Percentiles rank a stretch among this genome's conserved stretches.
These are phyloP conservation scores for Mycena albidolilacea DNA, from an alignment of 768 basidiomycete species.

Conservation along the genomic window DNA sequence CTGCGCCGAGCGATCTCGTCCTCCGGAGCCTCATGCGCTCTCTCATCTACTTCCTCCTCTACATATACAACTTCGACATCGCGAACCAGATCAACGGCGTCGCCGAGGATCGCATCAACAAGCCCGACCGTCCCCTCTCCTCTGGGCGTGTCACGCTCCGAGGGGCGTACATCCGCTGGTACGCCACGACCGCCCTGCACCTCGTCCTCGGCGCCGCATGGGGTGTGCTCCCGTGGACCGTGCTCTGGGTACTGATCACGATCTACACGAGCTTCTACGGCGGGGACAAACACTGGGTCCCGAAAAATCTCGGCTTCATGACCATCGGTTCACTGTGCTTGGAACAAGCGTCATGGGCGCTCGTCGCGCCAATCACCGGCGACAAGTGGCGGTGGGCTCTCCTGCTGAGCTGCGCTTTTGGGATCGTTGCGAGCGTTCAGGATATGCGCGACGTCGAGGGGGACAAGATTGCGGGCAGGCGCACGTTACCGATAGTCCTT, in stretches of 20 bases:
- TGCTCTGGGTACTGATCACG: conserved; percentile 30
- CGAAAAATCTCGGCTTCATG: conserved; percentile 36
- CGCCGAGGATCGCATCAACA: conserved; percentile 38
- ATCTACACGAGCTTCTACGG: conserved; percentile 31
- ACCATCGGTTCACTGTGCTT: conserved; percentile 27
- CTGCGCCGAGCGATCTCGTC: background rate
- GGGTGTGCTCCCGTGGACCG: conserved; percentile 35
- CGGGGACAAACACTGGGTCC: conserved; percentile 33
- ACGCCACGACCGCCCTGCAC: conserved; percentile 18
- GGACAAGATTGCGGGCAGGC: conserved; percentile 52
- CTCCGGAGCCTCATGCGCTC: conserved; percentile 16
- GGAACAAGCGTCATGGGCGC: conserved; percentile 28
- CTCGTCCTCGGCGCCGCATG: conserved; percentile 32
- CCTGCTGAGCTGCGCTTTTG: conserved; percentile 45
- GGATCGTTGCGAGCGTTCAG: conserved; percentile 56
- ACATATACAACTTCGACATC: conserved; percentile 37
- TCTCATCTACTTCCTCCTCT: conserved; percentile 37
- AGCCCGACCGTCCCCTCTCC: conserved; percentile 36
- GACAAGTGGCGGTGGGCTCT: conserved; percentile 26
- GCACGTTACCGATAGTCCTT: conserved; percentile 58
- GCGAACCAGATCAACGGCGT: conserved; percentile 39
- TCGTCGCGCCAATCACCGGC: conserved; percentile 29
- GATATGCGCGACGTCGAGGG: conserved; percentile 60
- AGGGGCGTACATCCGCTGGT: conserved; percentile 34
- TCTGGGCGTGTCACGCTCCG: conserved; percentile 22